Base-by-base conservation (phyloP, 176 grass and related monocot genomes). In the Aechmea fasciata region DNA sequence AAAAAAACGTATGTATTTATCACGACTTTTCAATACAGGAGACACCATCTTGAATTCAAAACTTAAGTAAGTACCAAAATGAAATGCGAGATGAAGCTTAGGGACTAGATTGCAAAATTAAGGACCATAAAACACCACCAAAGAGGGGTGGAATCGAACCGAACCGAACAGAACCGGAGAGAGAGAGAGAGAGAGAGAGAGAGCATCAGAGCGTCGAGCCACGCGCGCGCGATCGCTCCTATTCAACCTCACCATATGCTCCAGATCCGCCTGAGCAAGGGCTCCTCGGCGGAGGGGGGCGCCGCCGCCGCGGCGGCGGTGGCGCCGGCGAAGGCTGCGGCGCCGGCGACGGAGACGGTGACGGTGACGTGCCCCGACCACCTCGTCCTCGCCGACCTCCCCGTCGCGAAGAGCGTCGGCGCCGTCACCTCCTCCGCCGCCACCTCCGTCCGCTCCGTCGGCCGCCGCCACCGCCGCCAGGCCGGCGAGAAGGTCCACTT, bases 191-290 rank as follows among this genome's bases (percentile, higher is more conserved):
- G 5, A 41, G 33, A 41, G 33, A 23, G 22, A 41, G 25, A 26
- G 25, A 26, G 25, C 25, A 26, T 26, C 25, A 41, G 33, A 8
- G 0, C 33, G 5, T 41, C 4, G 33, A 41, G 4, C 33, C 33
- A 5, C 33, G 7, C 33, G 33, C 33, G 33, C 33, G 33, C 33
- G 33, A 41, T 41, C 33, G 33, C 33, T 41, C 3, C 33, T 0
- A 41, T 41, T 41, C 3, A 41, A 41, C 33, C 33, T 5, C 4
- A 7, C 33, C 9, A 11, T 20, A 75, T 75, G 73, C 63, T 75
- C 26, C 73, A 75, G 73, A 75, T 75, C 22, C 62, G 73, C 14
- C 13, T 75, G 63, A 75, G 49, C 73, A 75, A 75, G 50, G 73
- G 48, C 8, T 29, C 73, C 33, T 41, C 33, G 33, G 33, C 33